Evolutionary conservation across 106 monocot species (phyloP), one percentile per base, ranked within the genome.

Genomic region (Cymbidium sinense): DNA sequence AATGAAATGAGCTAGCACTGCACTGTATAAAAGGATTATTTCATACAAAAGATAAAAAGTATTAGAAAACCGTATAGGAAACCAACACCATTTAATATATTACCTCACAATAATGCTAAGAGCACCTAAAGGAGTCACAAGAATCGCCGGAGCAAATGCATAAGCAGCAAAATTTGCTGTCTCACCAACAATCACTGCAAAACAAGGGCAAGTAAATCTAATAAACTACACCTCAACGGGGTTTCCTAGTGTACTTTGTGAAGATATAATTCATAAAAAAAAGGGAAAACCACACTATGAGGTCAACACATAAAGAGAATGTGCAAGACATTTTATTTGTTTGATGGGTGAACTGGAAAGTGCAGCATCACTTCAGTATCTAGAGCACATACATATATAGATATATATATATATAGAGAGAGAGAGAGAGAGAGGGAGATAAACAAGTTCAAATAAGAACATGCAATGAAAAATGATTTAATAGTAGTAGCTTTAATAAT

Each of bases 71-170:
- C 34, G 31, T 34, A 18, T 33, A 80, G 6, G 29, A 71, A 44
- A 20, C 20, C 12, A 17, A 64, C 44, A 21, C 1, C 44, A 25
- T 34, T 21, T 43, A 78, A 34, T 50, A 64, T 41, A 9, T 13
- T 74, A 83, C 83, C 83, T 83, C 64, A 83, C 83, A 74, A 83
- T 83, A 65, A 83, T 83, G 36, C 83, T 83, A 51, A 83, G 77
- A 83, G 83, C 83, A 73, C 83, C 83, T 52, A 83, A 73, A 30
- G 83, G 83, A 78, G 83, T 83, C 17, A 83, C 83, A 34, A 83
- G 83, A 47, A 83, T 83, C 17, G 83, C 83, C 64, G 83, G 83
- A 73, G 83, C 83, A 62, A 83, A 83, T 78, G 83, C 83, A 73
- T 83, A 83, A n/a, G 83, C 83, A 74, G 78, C 83, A 78, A 83